These are phyloP conservation scores for Millerozyma miso DNA, from an alignment of 805 yeast species.

Conservation along the genomic window DNA sequence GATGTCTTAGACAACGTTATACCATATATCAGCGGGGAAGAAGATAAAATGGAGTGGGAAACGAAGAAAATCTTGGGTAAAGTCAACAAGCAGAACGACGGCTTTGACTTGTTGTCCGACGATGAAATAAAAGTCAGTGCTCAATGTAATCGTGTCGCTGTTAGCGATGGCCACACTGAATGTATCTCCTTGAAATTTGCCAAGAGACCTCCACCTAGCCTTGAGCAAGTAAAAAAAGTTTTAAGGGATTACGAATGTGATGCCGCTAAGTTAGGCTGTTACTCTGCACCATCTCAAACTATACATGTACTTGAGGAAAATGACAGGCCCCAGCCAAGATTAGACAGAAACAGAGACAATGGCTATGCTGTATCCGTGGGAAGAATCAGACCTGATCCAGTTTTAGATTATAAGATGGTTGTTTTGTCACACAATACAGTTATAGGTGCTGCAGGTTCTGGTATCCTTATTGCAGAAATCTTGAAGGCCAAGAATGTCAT, in stretches of 20 bases:
- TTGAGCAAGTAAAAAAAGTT: conserved; percentile 71
- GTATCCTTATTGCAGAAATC: conserved; percentile 91
- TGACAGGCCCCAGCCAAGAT: conserved; percentile 96
- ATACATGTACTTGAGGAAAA: conserved; percentile 87
- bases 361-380: conserved; percentile 96
- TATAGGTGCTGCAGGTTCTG: conserved; percentile 99
- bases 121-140: conserved; percentile 85
- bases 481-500: conserved; percentile 72
- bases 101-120: conserved; percentile 55
- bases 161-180: conserved; percentile 96
- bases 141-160: conserved; percentile 95
- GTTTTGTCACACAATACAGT: conserved; percentile 96
- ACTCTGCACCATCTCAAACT: conserved; percentile 89
- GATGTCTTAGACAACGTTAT: conserved; percentile 92
- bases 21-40: conserved; percentile 95
- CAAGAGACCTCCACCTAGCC: conserved; percentile 77
- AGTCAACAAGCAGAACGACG: conserved; percentile 46
- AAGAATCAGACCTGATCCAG: conserved; percentile 88
- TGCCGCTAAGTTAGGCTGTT: conserved; percentile 73
- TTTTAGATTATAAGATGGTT: conserved; percentile 92
- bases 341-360: conserved; percentile 91
- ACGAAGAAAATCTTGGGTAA: conserved; percentile 89
- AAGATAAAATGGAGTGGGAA: conserved; percentile 98
- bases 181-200: conserved; percentile 85
- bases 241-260: conserved; percentile 77